These are phyloP conservation scores for Pulveroboletus sp. DNA, from an alignment of 768 basidiomycete genomes.

Conservation along the genomic window DNA sequence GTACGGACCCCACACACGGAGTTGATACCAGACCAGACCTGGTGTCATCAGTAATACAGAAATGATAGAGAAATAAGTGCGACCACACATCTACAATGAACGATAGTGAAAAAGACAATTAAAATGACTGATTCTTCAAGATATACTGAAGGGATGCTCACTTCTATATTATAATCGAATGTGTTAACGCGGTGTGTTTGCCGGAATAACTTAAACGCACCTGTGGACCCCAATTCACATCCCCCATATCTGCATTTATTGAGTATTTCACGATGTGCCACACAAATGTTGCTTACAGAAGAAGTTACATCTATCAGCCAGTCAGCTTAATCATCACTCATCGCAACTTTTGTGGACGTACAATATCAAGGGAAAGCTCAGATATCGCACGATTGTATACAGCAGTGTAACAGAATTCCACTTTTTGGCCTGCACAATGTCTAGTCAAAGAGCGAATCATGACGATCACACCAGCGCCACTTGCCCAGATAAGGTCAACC, in stretches of 20 bases:
- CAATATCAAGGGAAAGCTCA: slow-evolving; percentile 14
- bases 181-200: no score
- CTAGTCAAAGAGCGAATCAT: not conserved
- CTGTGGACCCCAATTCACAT: slow-evolving; percentile 5
- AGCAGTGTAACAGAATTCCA: slow-evolving; percentile 18
- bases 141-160: slow-evolving; percentile 1
- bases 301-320: not conserved
- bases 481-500: slow-evolving; percentile 21
- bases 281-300: slow-evolving; percentile 11
- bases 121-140: no score
- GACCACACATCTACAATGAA: slow-evolving; percentile 10
- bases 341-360: not conserved
- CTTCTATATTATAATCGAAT: slow-evolving; percentile 9
- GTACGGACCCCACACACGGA: slow-evolving; percentile 13
- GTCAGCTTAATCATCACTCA: not conserved
- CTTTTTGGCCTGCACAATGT: slow-evolving; percentile 8
- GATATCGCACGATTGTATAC: slow-evolving; percentile 20
- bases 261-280: not conserved
- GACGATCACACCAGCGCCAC: not conserved
- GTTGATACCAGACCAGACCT: slow-evolving; percentile 17
- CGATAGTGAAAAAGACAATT: no score
- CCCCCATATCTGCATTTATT: slow-evolving; percentile 4
- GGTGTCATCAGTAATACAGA: not conserved
- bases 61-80: not conserved
- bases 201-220: slow-evolving; percentile 8